These are phyloP conservation scores for Passiflora organensis DNA, from an alignment of 345 rosid species.

Conservation along the genomic window DNA sequence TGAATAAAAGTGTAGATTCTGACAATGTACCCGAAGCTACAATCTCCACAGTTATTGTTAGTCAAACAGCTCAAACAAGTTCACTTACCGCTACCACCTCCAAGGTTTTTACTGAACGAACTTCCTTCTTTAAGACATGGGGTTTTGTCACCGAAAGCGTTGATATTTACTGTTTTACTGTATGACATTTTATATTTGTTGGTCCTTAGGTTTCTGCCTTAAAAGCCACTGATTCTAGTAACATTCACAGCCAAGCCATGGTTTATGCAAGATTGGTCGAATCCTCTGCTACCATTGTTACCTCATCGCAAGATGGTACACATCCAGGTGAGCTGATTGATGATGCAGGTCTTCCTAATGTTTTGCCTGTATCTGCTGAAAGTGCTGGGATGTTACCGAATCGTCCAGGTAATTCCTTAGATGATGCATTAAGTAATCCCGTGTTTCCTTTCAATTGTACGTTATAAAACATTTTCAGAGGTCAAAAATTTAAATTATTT, in stretches of 20 bases:
- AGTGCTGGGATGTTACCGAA: slow-evolving; percentile 68
- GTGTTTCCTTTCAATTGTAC: no score
- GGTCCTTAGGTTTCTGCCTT: slow-evolving; percentile 22
- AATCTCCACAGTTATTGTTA: slow-evolving; percentile 3
- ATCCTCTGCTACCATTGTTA: slow-evolving; percentile 29
- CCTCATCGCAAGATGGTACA: slow-evolving; percentile 16
- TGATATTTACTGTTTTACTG: background rate
- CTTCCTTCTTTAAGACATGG: background rate
- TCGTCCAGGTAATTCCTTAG: slow-evolving; percentile 31
- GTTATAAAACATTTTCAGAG: no score
- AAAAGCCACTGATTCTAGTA: slow-evolving; percentile 30
- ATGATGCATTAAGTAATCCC: no score
- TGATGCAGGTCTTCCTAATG: slow-evolving; percentile 31
- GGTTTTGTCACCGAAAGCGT: background rate
- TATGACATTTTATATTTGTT: background rate
- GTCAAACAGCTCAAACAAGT: slow-evolving; percentile 24
- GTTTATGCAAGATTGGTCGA: slow-evolving; percentile 59
- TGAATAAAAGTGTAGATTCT: slow-evolving; percentile 2
- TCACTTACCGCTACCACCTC: slow-evolving; percentile 22
- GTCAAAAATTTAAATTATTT: no score
- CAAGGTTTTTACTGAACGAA: slow-evolving; percentile 32
- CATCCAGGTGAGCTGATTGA: slow-evolving; percentile 24
- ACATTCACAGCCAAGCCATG: slow-evolving; percentile 67
- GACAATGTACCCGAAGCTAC: slow-evolving; percentile 5
- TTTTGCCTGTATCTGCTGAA: slow-evolving; percentile 87